Conservation (phyloP, 371 early-diverging fungal genomes). For the Apophysomyces trapeziformis region DNA sequence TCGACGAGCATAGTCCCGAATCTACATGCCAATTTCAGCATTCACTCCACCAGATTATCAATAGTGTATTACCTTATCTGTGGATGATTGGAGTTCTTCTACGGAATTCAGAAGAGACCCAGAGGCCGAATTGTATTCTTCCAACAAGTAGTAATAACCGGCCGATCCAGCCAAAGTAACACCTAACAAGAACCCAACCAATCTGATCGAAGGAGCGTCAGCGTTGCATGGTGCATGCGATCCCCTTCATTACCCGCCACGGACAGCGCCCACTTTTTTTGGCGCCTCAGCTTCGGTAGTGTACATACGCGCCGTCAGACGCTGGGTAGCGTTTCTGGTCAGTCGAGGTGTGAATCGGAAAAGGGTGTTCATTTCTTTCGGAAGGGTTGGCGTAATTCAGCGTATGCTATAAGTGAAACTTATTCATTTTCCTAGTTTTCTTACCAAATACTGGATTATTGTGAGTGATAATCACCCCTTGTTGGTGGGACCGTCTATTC, state of each 20-base stretch:
- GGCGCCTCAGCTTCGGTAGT: slow-evolving; percentile 19
- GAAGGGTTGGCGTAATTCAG: no score
- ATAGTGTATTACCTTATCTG: slow-evolving; percentile 61
- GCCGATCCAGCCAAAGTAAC: slow-evolving; percentile 74
- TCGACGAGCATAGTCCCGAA: slow-evolving; percentile 75
- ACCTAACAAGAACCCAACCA: slow-evolving; percentile 83
- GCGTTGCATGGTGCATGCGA: not conserved
- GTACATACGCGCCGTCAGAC: slow-evolving; percentile 13
- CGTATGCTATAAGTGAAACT: no score
- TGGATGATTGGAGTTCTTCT: slow-evolving; percentile 75
- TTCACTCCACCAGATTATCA: slow-evolving; percentile 22
- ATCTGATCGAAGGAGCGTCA: slow-evolving; percentile 30
- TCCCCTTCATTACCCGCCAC: slow-evolving; percentile 1
- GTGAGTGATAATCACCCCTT: no score
- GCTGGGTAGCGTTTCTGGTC: slow-evolving; percentile 3
- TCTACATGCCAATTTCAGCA: slow-evolving; percentile 36
- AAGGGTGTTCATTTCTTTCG: slow-evolving; percentile 32
- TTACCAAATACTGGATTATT: no score
- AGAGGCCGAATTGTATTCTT: slow-evolving; percentile 80
- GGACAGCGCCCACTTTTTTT: slow-evolving; percentile 32
- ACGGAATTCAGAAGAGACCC: slow-evolving; percentile 71
- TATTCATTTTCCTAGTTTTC: no score
- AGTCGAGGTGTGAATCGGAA: slow-evolving; percentile 31
- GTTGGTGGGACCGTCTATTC: no score
- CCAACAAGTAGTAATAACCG: slow-evolving; percentile 81